Percentiles rank a stretch among this genome's conserved stretches.
These are phyloP conservation scores for Asclepias syriaca DNA, from an alignment of 257 asterid species.

Conservation along the genomic window DNA sequence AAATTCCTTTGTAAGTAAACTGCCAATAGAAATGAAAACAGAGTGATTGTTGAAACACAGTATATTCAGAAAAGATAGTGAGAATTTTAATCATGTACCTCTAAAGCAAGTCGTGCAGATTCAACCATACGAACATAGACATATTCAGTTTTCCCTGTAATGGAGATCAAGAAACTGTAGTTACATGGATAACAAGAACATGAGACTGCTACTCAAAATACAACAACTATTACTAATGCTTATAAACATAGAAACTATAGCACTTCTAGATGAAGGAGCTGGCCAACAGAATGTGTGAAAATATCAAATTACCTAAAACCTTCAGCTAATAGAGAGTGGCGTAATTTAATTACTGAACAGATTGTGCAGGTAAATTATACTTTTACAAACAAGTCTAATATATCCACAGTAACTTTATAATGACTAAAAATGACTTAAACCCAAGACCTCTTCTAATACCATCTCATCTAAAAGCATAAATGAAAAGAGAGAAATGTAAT, in stretches of 20 bases:
- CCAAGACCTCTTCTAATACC: neutral
- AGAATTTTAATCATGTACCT: conserved; percentile 40
- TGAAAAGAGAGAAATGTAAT: neutral
- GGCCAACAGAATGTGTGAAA: neutral
- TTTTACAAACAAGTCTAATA: neutral
- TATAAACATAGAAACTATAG: neutral
- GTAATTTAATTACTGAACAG: neutral
- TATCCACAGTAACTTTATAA: neutral
- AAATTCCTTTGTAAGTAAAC: neutral
- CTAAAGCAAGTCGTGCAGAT: conserved; percentile 66
- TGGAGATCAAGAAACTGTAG: conserved; percentile 7
- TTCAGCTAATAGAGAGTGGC: neutral
- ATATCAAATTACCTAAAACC: neutral
- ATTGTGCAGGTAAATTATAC: neutral
- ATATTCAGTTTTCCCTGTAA: conserved; percentile 84
- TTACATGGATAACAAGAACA: neutral
- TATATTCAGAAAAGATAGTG: too few species aligned
- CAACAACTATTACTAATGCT: neutral
- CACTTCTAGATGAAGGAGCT: neutral
- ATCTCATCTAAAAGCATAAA: neutral
- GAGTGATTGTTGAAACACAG: conserved; percentile 1
- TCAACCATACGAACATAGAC: conserved; percentile 61
- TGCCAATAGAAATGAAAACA: neutral
- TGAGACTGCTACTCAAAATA: neutral
- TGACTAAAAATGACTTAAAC: neutral